Percentiles rank a stretch among this genome's conserved stretches.
phyloP scores from a whole-genome alignment of 106 monocot genomes.

The Chionographis japonica region DNA sequence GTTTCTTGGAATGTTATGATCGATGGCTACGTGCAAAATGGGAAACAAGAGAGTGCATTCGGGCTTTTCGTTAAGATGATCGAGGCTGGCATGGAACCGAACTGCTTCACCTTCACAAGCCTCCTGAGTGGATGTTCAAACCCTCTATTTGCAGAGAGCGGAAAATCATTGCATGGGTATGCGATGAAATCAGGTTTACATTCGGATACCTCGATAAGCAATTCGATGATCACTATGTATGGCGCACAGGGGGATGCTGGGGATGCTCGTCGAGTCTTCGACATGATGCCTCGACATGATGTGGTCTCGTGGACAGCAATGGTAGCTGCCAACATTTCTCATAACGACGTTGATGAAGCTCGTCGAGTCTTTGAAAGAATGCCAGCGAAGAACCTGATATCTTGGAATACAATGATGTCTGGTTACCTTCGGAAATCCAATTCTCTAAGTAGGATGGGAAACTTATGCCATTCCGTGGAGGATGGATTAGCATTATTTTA shows the following conservation, averaged over 20 bases:
- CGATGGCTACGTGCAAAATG: constrained; percentile 28
- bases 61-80: constrained; percentile 27
- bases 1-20: constrained; percentile 30
- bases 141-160: constrained; percentile 5
- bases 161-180: constrained; percentile 21
- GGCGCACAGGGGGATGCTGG: constrained; percentile 17
- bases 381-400: constrained; percentile 31
- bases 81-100: constrained; percentile 16
- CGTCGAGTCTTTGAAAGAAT: constrained; percentile 19
- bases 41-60: constrained; percentile 24
- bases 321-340: constrained; percentile 20
- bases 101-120: constrained; percentile 33
- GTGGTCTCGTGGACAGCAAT: constrained; percentile 37
- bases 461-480: neutral
- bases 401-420: constrained; percentile 45
- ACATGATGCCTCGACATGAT: constrained; percentile 17
- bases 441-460: neutral
- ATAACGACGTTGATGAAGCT: constrained; percentile 14
- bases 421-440: constrained; percentile 25
- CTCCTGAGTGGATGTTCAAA: constrained; percentile 23
- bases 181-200: constrained; percentile 23
- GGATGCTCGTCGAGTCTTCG: constrained; percentile 24
- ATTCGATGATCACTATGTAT: constrained; percentile 40
- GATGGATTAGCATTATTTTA: constrained; percentile 15
- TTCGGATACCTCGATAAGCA: constrained; percentile 11